Percentiles rank a stretch among this genome's conserved stretches.
Conservation (phyloP, 257 asterid species). For the Rhazya stricta region DNA sequence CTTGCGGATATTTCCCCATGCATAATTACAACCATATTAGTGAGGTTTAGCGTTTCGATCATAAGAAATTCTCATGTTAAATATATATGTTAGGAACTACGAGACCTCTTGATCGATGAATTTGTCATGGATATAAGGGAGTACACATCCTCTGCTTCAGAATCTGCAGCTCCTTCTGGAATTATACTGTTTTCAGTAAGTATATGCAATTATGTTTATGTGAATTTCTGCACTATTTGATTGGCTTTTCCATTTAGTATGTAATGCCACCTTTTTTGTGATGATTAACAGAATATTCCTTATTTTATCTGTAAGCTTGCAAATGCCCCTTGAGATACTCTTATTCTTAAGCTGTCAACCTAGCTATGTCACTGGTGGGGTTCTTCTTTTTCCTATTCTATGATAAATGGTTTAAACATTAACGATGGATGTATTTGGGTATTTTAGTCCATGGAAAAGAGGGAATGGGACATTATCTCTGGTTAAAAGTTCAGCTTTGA, state of each 20-base stretch:
- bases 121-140: conserved; percentile 60
- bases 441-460: background rate
- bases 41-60: background rate
- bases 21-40: background rate
- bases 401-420: background rate
- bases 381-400: background rate
- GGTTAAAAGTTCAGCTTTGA: background rate
- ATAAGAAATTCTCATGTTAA: background rate
- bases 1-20: background rate
- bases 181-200: conserved; percentile 71
- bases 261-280: background rate
- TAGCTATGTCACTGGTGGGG: background rate
- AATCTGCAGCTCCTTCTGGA: conserved; percentile 62
- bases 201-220: conserved; percentile 4
- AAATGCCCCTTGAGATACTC: background rate
- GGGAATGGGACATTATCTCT: background rate
- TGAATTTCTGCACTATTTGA: background rate
- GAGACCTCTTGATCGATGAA: conserved; percentile 38
- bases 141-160: conserved; percentile 48
- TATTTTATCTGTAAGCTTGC: background rate
- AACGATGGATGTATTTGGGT: background rate
- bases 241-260: background rate
- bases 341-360: background rate
- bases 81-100: conserved; percentile 25
- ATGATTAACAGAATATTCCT: background rate